Percentiles rank a stretch among this genome's conserved stretches.
These are phyloP conservation scores for Kockovaella imperatae DNA, from an alignment of 768 basidiomycete species.

Conservation along the genomic window DNA sequence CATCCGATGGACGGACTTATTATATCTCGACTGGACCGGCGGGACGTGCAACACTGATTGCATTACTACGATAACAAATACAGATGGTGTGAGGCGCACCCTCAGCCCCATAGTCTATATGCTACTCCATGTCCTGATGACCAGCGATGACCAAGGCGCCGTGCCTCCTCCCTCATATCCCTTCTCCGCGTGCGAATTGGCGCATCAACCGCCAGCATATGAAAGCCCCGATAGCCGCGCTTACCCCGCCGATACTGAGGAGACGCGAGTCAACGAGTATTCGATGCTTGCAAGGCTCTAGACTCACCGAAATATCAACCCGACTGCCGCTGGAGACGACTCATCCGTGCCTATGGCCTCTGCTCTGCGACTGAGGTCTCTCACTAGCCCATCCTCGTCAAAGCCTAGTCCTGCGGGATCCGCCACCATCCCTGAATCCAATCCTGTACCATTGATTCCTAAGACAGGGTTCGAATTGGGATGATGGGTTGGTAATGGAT, in stretches of 20 bases:
- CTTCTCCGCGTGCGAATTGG: too few relatives aligned
- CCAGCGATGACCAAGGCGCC: too few relatives aligned
- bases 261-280: neutral
- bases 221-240: slow-evolving; percentile 19
- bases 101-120: too few relatives aligned
- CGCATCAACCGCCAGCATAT: too few relatives aligned
- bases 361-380: neutral
- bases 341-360: slow-evolving; percentile 26
- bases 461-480: slow-evolving; percentile 45
- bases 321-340: slow-evolving; percentile 61
- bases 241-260: slow-evolving; percentile 18
- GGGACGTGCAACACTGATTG: too few relatives aligned
- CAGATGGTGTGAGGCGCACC: too few relatives aligned
- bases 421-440: neutral
- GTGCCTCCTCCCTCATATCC: too few relatives aligned
- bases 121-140: too few relatives aligned
- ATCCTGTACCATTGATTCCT: slow-evolving; percentile 47
- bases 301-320: slow-evolving; percentile 67
- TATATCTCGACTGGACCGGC: too few relatives aligned
- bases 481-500: slow-evolving; percentile 26
- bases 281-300: too few relatives aligned
- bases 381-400: slow-evolving; percentile 11
- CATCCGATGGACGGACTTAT: too few relatives aligned
- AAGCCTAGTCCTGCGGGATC: slow-evolving; percentile 2
- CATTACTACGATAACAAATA: too few relatives aligned